Evolutionary conservation across 306 rosid genomes (phyloP).

Genomic region (Quercus wislizeni): DNA sequence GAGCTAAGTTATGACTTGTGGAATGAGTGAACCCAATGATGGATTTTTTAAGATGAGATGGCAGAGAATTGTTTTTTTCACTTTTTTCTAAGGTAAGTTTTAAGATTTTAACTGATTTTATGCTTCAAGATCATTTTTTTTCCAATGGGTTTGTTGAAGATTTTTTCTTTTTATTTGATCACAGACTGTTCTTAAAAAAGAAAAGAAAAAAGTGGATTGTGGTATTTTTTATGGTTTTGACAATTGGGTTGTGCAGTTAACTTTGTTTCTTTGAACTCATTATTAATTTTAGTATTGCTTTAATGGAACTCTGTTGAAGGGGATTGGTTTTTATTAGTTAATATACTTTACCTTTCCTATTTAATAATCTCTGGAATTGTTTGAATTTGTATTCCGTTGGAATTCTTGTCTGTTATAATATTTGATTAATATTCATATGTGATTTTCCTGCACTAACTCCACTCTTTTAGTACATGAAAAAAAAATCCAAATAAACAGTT

Average conservation of each 20-base stretch:
- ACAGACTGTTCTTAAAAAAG: neutral
- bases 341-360: neutral
- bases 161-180: neutral
- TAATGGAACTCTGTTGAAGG: neutral
- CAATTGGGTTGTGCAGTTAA: neutral
- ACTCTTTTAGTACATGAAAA: conserved; percentile 1
- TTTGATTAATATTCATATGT: conserved; percentile 1
- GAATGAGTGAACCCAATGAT: conserved; percentile 28
- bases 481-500: conserved; percentile 4
- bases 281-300: too few relatives aligned
- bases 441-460: neutral
- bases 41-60: conserved; percentile 8
- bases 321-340: neutral
- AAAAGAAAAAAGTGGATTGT: neutral
- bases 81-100: conserved; percentile 19
- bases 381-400: neutral
- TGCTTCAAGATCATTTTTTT: conserved; percentile 9
- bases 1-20: conserved; percentile 5
- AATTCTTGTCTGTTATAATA: neutral
- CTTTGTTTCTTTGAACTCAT: neutral
- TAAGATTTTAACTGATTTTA: neutral
- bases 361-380: neutral
- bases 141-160: neutral
- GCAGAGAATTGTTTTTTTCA: neutral
- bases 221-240: neutral